Conservation (phyloP, 805 yeast genomes). For the Candida silvatica region DNA sequence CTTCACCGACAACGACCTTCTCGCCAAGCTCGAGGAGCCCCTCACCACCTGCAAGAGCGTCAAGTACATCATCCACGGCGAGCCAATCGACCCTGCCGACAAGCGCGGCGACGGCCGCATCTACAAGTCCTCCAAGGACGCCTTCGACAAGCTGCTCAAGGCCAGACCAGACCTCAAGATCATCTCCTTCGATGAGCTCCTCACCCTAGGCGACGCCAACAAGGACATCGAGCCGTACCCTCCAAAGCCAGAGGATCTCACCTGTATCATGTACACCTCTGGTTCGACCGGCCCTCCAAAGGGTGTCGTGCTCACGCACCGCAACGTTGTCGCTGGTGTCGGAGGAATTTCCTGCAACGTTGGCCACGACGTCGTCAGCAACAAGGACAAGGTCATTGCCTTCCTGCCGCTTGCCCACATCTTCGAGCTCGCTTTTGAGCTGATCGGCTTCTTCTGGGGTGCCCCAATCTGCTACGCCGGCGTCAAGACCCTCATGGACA, state of each 20-base stretch:
- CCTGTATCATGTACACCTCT: conserved; percentile 82
- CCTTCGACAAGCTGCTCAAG: conserved; percentile 49
- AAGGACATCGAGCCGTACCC: conserved; percentile 29
- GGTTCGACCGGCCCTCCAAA: conserved; percentile 83
- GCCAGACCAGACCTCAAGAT: conserved; percentile 74
- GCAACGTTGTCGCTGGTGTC: conserved; percentile 71
- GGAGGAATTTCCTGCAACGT: conserved; percentile 73
- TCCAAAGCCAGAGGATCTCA: conserved; percentile 50
- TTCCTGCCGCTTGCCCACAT: conserved; percentile 96
- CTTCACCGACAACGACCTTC: conserved; percentile 74
- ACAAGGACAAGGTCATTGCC: conserved; percentile 68
- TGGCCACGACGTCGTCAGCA: conserved; percentile 37
- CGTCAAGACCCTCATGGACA: conserved; percentile 83
- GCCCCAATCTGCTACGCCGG: conserved; percentile 81
- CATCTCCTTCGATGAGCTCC: conserved; percentile 54
- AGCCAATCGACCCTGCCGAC: conserved; percentile 51
- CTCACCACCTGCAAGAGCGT: conserved; percentile 52
- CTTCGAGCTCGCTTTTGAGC: conserved; percentile 85
- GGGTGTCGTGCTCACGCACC: conserved; percentile 67
- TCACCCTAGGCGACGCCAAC: conserved; percentile 51
- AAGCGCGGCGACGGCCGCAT: conserved; percentile 54
- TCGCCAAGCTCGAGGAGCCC: conserved; percentile 62
- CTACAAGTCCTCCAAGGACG: conserved; percentile 47
- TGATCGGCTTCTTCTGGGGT: conserved; percentile 82
- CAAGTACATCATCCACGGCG: conserved; percentile 65